Base-by-base conservation (phyloP, 768 basidiomycete species). In the Suillus sp. region DNA sequence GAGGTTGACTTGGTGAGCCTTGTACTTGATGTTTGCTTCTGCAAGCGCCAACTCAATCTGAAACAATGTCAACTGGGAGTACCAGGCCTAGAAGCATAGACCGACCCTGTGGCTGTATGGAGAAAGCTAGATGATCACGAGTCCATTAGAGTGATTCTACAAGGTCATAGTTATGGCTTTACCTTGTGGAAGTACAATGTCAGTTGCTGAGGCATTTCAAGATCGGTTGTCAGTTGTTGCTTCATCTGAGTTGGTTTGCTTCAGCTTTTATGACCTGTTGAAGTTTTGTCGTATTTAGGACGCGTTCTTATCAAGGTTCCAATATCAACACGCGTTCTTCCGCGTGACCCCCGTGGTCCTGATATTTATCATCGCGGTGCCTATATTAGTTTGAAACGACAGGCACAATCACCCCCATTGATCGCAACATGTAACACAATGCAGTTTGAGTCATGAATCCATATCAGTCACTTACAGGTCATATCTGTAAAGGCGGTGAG, bases 31-130 rank as follows among this genome's bases (percentile, higher is more conserved):
- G 3, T 81, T 78, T 1, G 83, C 78, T 67, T 89, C 88, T 9
- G 80, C 74, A 20, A 90, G 77, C 0, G 87, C 86, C 22, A 90
- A 74, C 65, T 88, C 83, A 10, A 80, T 80, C 84, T 88, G 18
- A 9, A 51, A 27, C 3, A 9, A 20, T 30, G 8, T 51, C 30
- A 51, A 51, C 9, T 9, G 16, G 8, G 22, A 22, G 2, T 13
- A 43, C 20, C 13, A 30, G 60, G 38, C 2, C 25, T 64, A 37
- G 56, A 16, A 6, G 20, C n/a, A n/a, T n/a, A n/a, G 66, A 32
- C 75, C 18, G 70, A 83, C 84, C 64, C 84, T 73, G 43, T 86
- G 84, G 8, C 84, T 83, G 67, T 77, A 86, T 2, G 84, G 84
- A 71, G 84, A 86, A 45, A 79, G 75, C 85, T 85, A 55, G 25